phyloP scores from a whole-genome alignment of 306 rosid species.

The Prunus davidiana region DNA sequence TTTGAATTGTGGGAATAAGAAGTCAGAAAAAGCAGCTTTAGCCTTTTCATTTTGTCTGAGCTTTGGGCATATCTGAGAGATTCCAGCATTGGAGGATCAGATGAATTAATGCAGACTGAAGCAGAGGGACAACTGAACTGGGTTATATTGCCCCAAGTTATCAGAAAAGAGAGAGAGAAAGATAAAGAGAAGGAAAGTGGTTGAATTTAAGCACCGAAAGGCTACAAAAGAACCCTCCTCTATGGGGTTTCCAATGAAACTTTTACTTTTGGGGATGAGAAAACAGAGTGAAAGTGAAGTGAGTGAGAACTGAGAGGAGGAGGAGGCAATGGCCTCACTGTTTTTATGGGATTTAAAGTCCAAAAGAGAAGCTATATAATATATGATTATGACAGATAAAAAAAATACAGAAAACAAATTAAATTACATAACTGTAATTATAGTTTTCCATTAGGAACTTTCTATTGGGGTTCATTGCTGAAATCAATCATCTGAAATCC shows the following conservation, averaged over 20 bases:
- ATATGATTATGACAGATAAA: background rate
- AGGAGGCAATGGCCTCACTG: background rate
- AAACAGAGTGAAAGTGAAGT: conserved; percentile 17
- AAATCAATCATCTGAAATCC: background rate
- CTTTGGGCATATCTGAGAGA: background rate
- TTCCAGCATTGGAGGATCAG: conserved; percentile 5
- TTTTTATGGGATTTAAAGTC: conserved; percentile 1
- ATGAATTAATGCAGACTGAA: conserved; percentile 22
- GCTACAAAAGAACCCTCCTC: conserved; percentile 48
- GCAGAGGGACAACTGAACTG: conserved; percentile 10
- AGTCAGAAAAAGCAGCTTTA: conserved; percentile 62
- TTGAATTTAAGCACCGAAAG: conserved; percentile 94
- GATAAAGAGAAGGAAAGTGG: conserved; percentile 33
- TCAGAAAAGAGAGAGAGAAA: conserved; percentile 18
- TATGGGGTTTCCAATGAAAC: conserved; percentile 43
- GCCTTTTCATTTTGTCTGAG: conserved; percentile 19
- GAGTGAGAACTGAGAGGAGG: conserved; percentile 1
- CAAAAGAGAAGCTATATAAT: background rate
- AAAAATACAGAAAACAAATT: background rate
- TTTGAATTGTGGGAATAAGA: conserved; percentile 29
- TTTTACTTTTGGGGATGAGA: conserved; percentile 27
- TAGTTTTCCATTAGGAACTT: background rate
- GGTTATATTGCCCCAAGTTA: conserved; percentile 20
- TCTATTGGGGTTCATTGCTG: background rate
- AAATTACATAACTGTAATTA: background rate